Conservation (phyloP, 352 stramenopile genomes). For the Globisporangium emineosum region DNA sequence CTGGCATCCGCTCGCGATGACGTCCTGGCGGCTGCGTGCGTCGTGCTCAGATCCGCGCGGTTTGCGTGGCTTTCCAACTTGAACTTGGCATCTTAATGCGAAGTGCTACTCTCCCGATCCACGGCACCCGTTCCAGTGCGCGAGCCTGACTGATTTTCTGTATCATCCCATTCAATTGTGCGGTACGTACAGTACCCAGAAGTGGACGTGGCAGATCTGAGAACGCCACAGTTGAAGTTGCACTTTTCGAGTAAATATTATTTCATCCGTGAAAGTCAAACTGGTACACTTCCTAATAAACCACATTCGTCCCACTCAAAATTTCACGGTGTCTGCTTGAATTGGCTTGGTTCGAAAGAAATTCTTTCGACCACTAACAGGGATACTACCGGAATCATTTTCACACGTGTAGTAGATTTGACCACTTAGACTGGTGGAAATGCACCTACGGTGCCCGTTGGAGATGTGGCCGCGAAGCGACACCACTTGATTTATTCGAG, state of each 20-base stretch:
- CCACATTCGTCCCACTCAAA: no score
- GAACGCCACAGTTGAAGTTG: background rate
- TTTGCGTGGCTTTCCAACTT: constrained; percentile 2
- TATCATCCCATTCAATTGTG: background rate
- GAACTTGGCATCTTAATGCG: constrained; percentile 1
- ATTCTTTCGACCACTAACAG: no score
- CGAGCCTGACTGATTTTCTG: background rate
- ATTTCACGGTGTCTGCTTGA: no score
- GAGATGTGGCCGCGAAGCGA: background rate
- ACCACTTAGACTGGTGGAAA: no score
- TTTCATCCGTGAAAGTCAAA: no score
- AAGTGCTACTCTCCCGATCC: background rate
- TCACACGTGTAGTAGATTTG: no score
- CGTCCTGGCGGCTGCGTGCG: background rate
- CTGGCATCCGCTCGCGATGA: background rate
- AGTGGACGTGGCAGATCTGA: background rate
- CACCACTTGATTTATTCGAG: background rate
- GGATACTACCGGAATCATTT: no score
- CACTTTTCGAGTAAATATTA: background rate
- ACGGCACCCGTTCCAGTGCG: background rate
- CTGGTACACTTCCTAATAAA: no score
- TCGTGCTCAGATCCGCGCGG: background rate
- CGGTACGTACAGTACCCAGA: background rate
- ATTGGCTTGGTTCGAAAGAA: no score
- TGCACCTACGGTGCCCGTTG: no score